phyloP scores from a whole-genome alignment of 352 stramenopile species.

The Thalassiosira sp. region DNA sequence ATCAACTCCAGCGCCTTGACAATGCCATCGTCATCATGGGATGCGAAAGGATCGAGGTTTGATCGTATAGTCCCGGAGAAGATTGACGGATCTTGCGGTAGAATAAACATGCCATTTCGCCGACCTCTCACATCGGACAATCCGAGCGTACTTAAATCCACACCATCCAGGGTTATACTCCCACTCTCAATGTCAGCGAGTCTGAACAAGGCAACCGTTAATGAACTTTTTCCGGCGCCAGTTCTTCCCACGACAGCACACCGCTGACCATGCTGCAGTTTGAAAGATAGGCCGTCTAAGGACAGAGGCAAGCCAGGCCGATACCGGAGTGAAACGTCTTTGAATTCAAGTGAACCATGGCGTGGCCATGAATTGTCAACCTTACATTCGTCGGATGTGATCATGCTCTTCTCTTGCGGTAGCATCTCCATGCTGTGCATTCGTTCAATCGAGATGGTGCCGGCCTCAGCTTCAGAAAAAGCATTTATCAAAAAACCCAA shows the following conservation, averaged over 20 bases:
- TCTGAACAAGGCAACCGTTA: constrained; percentile 91
- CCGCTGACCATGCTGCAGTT: constrained; percentile 85
- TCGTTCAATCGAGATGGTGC: constrained; percentile 87
- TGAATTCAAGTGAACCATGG: constrained; percentile 86
- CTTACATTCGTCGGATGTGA: constrained; percentile 13
- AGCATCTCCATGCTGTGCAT: constrained; percentile 76
- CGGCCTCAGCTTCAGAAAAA: constrained; percentile 86
- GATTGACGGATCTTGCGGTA: constrained; percentile 92
- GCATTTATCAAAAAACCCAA: constrained; percentile 78
- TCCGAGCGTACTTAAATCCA: constrained; percentile 86
- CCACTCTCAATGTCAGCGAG: constrained; percentile 90
- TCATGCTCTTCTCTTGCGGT: constrained; percentile 64
- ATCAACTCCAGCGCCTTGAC: constrained; percentile 85
- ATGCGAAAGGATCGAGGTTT: constrained; percentile 88
- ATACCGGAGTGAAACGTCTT: constrained; percentile 89
- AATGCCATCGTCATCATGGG: constrained; percentile 85
- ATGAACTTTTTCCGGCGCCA: constrained; percentile 86
- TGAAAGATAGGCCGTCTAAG: constrained; percentile 85
- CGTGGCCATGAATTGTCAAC: constrained; percentile 83
- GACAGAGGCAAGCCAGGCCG: constrained; percentile 79
- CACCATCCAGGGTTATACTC: constrained; percentile 89
- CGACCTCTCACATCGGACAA: constrained; percentile 87
- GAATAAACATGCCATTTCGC: constrained; percentile 87
- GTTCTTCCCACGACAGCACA: constrained; percentile 90
- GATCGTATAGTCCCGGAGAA: constrained; percentile 90